phyloP scores from a whole-genome alignment of 768 basidiomycete genomes.

The Trametes cingulata region DNA sequence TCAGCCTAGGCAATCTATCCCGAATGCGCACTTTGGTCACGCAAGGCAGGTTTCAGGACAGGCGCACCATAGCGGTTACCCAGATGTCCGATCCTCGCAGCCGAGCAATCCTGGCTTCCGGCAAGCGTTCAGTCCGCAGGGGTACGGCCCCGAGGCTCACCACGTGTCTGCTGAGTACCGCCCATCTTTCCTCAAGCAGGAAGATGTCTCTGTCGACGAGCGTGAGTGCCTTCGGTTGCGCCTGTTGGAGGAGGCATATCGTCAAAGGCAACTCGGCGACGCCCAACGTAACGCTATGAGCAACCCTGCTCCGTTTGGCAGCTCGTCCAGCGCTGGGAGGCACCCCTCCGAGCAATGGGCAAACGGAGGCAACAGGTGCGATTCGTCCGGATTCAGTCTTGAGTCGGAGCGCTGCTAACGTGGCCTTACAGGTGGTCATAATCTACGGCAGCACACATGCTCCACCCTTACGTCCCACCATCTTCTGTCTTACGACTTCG shows the following conservation, averaged over 20 bases:
- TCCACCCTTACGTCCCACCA: no score
- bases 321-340: not conserved
- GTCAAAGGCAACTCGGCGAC: constrained; percentile 1
- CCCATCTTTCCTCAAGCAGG: constrained; percentile 13
- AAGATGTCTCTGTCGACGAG: constrained; percentile 3
- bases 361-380: constrained; percentile 4
- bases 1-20: not conserved
- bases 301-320: not conserved
- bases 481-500: no score
- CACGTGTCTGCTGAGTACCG: constrained; percentile 7
- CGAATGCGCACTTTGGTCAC: not conserved
- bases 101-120: not conserved
- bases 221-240: constrained; percentile 20
- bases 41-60: not conserved
- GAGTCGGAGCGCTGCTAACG: not conserved
- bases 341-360: constrained; percentile 13
- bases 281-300: not conserved
- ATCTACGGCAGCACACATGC: not conserved
- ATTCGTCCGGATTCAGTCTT: not conserved
- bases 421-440: not conserved
- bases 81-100: not conserved
- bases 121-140: not conserved
- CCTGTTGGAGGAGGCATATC: constrained; percentile 18
- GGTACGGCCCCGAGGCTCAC: not conserved
- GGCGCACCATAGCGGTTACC: not conserved